Percentiles rank a stretch among this genome's conserved stretches.
Evolutionary conservation across 305 asterid species (phyloP).

Genomic region (Rubia tinctorum): DNA sequence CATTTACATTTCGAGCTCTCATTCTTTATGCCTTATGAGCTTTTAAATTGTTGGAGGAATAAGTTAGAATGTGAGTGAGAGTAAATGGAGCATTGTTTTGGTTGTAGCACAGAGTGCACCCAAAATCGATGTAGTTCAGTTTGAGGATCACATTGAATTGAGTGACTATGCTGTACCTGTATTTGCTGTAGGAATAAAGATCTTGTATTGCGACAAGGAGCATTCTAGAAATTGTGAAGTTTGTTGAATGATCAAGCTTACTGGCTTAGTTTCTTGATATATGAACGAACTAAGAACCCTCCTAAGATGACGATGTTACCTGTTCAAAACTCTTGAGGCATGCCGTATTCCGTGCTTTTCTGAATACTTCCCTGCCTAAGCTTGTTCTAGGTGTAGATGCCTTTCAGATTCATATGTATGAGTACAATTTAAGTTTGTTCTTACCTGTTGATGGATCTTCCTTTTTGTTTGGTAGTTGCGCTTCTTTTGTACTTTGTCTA

Average conservation of each 20-base stretch:
- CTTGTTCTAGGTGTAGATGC: background rate
- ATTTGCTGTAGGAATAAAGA: background rate
- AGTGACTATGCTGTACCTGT: background rate
- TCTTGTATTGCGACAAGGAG: background rate
- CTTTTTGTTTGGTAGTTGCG: background rate
- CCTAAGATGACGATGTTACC: background rate
- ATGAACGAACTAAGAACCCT: background rate
- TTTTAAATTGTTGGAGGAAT: background rate
- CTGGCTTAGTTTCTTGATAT: background rate
- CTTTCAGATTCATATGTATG: background rate
- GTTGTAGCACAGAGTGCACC: background rate
- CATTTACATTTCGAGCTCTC: background rate
- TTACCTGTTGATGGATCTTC: background rate
- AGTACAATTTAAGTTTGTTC: background rate
- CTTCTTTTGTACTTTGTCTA: background rate
- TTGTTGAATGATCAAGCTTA: background rate
- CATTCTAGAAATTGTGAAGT: background rate
- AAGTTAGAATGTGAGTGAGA: background rate
- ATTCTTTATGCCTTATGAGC: background rate
- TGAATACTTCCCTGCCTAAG: background rate
- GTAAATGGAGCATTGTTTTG: background rate
- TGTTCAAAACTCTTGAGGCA: background rate
- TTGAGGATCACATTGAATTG: background rate
- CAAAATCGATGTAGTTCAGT: background rate
- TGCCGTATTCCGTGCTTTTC: background rate